Evolutionary conservation across 2,329 filamentous ascomycete genomes (phyloP).

Genomic region (Xylaria polymorpha): DNA sequence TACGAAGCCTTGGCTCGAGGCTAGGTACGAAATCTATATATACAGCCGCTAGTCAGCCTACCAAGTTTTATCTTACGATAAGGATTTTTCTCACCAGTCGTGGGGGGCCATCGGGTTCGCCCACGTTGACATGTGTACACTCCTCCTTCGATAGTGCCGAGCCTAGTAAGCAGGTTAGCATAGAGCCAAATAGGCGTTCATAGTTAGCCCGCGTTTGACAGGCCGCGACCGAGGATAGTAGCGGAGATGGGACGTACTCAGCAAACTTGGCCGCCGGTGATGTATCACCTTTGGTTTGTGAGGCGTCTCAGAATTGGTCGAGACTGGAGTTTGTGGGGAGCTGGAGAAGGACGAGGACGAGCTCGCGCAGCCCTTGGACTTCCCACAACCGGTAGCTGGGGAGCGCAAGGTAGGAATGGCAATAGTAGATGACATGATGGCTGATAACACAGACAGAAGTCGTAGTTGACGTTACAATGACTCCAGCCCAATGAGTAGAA

Average conservation of each 20-base stretch:
- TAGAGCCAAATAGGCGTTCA: constrained; percentile 37
- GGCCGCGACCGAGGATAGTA: not conserved
- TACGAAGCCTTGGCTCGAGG: constrained; percentile 81
- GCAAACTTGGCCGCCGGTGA: constrained; percentile 68
- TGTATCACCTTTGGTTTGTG: constrained; percentile 60
- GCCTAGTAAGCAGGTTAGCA: constrained; percentile 59
- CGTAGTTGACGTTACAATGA: not conserved
- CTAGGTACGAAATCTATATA: constrained; percentile 79
- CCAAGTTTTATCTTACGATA: not conserved
- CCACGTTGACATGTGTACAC: constrained; percentile 84
- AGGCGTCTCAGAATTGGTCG: constrained; percentile 57
- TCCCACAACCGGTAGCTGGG: constrained; percentile 52
- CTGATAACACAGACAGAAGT: constrained; percentile 26
- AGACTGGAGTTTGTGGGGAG: constrained; percentile 60
- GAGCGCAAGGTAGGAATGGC: constrained; percentile 67
- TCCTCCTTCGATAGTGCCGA: constrained; percentile 78
- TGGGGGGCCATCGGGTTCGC: constrained; percentile 77
- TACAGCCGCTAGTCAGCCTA: constrained; percentile 38
- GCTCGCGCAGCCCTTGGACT: constrained; percentile 60
- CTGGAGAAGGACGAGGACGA: constrained; percentile 69
- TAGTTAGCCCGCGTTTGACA: not conserved
- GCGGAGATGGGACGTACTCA: constrained; percentile 60
- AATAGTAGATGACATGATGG: constrained; percentile 75
- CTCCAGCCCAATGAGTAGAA: constrained; percentile 10
- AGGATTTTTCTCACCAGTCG: constrained; percentile 67